Percentiles rank a stretch among this genome's conserved stretches.
Conservation (phyloP, 2,329 filamentous ascomycete genomes). For the Colletotrichum agaves region DNA sequence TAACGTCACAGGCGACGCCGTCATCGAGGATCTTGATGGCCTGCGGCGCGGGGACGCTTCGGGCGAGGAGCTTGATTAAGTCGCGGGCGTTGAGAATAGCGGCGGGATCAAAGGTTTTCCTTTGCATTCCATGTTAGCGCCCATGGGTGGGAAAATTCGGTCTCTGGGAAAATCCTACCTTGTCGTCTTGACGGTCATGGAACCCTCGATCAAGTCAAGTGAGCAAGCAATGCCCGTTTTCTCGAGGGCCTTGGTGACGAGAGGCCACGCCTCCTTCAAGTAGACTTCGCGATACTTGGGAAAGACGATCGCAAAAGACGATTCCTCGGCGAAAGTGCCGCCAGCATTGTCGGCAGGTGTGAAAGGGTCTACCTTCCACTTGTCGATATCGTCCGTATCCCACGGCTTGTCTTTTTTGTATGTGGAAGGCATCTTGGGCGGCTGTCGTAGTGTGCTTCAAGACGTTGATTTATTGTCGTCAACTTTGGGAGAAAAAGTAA, state of each 20-base stretch:
- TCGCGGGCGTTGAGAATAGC: conserved; percentile 94
- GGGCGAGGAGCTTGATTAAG: conserved; percentile 89
- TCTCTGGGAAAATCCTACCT: conserved; percentile 66
- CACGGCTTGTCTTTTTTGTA: conserved; percentile 91
- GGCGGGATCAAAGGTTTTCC: conserved; percentile 91
- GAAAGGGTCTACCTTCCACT: conserved; percentile 93
- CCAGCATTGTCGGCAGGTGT: conserved; percentile 85
- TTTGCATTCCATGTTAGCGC: conserved; percentile 40
- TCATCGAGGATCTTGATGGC: conserved; percentile 96
- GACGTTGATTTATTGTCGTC: neutral
- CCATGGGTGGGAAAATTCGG: conserved; percentile 56
- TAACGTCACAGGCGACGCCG: conserved; percentile 90
- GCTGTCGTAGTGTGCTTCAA: conserved; percentile 8
- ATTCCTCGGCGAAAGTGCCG: conserved; percentile 92
- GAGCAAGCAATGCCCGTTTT: conserved; percentile 90
- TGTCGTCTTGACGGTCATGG: conserved; percentile 96
- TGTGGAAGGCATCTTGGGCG: conserved; percentile 78
- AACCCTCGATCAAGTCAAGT: conserved; percentile 93
- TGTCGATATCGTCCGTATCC: conserved; percentile 97
- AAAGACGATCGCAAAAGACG: conserved; percentile 86
- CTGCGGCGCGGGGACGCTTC: conserved; percentile 92
- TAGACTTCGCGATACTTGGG: conserved; percentile 98
- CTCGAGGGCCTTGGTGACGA: conserved; percentile 87
- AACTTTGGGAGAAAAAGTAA: neutral
- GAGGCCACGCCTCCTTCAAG: conserved; percentile 90